phyloP scores from a whole-genome alignment of 2,329 filamentous ascomycete genomes.

The Didymosphaeria variabile region DNA sequence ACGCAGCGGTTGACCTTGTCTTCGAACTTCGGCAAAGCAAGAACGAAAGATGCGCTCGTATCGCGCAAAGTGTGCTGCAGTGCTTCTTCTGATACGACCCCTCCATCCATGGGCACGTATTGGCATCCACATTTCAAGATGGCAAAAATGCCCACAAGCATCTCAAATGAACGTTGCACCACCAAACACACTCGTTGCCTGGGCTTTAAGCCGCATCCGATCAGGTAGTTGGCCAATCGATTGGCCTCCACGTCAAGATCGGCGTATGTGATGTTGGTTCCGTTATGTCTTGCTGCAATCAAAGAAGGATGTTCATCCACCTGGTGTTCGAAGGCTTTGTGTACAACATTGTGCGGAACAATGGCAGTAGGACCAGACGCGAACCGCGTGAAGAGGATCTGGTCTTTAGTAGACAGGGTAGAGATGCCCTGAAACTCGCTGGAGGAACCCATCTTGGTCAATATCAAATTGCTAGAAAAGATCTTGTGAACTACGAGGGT shows the following conservation, averaged over 20 bases:
- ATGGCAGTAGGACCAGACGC: slow-evolving; percentile 32
- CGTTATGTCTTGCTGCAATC: slow-evolving; percentile 34
- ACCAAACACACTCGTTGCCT: slow-evolving; percentile 63
- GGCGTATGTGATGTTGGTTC: slow-evolving; percentile 37
- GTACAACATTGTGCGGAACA: slow-evolving; percentile 31
- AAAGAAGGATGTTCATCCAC: slow-evolving; percentile 33
- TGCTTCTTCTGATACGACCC: slow-evolving; percentile 45
- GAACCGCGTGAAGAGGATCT: slow-evolving; percentile 30
- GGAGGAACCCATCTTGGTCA: slow-evolving; percentile 23
- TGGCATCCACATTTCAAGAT: slow-evolving; percentile 66
- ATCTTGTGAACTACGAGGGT: background rate
- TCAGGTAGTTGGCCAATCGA: slow-evolving; percentile 42
- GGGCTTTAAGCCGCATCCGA: slow-evolving; percentile 35
- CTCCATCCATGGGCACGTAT: slow-evolving; percentile 68
- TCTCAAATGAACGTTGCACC: slow-evolving; percentile 64
- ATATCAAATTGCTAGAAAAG: background rate
- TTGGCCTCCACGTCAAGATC: slow-evolving; percentile 43
- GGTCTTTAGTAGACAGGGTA: slow-evolving; percentile 30
- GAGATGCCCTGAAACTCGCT: slow-evolving; percentile 25
- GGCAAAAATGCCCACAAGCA: slow-evolving; percentile 66
- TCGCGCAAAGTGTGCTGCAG: slow-evolving; percentile 61
- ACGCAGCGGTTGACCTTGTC: slow-evolving; percentile 34
- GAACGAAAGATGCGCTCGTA: slow-evolving; percentile 55
- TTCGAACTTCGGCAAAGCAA: slow-evolving; percentile 56
- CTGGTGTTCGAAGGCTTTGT: slow-evolving; percentile 40